Base-by-base conservation (phyloP, 768 basidiomycete species). In the Gymnopilus junonius region DNA sequence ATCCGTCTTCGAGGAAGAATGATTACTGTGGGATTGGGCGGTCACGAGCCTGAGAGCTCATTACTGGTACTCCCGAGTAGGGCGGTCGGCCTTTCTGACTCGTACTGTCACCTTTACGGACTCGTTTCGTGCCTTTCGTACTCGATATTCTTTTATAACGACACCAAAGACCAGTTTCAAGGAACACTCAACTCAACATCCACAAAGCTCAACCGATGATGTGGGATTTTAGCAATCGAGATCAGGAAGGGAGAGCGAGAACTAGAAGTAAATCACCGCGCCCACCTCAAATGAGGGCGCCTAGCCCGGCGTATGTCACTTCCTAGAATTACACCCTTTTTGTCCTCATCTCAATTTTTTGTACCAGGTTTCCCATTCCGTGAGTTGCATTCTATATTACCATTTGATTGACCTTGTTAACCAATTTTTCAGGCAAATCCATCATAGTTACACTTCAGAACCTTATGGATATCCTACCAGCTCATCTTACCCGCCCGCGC, bases 141-240 rank as follows among this genome's bases (percentile, higher is more conserved):
- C 23, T 27, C 27, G n/a, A 32, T 17, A 3, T 15, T 51, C 4
- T 17, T 10, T 7, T n/a, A 11, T 1, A 20, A 32, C 29, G 27
- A 51, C 48, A n/a, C 48, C 17, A 29, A 32, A 23, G 31, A 51
- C 48, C 29, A n/a, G 15, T n/a, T 2, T 20, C 32, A 8, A 8
- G 12, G 3, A 32, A 8, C 31, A 4, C n/a, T n/a, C 48, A 32
- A 17, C 12, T 14, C 35, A 31, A 35, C 20, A 10, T 17, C n/a
- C 14, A 37, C 21, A 42, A 43, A 50, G 11, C 25, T 48, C 35
- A 15, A 15, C 75, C 74, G 63, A 80, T 78, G 79, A 80, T 80
- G 80, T 80, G 79, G 79, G 77, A 79, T 70, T 70, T 75, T 23
- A 62, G 67, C 25, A 67, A 70, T 32, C 50, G 63, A 34, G 66